Evolutionary conservation across 768 basidiomycete species (phyloP), one percentile per base, ranked within the genome.

Genomic region (Boletus pseudopeckii): DNA sequence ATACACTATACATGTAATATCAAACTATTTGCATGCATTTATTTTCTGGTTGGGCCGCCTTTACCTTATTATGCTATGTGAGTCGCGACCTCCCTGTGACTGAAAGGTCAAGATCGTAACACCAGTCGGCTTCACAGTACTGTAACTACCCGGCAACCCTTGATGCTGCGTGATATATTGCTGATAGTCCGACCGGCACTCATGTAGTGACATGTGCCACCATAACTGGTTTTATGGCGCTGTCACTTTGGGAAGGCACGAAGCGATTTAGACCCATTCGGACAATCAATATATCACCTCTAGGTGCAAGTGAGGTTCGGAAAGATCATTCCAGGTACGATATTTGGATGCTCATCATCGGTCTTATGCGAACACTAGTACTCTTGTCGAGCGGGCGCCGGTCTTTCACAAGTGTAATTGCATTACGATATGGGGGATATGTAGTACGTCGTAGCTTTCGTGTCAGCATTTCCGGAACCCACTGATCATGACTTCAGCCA

Each of bases 1-100:
- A 40, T 51, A 39, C 2, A 22, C 18, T 54, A 53, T 53, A 42
- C 39, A 36, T 54, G 45, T 54, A 52, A 50, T 56, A 53, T 36
- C 17, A 38, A 22, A 40, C n/a, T 32, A 48, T 51, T 24, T 52
- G n/a, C 24, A 42, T 24, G 13, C 18, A 45, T 41, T 30, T 53
- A 41, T 48, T 18, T 15, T 30, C 24, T 49, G 32, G 44, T 33
- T 42, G 14, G 24, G 20, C 14, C 18, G 3, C 17, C 13, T 22
- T 36, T 6, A 32, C 36, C 28, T 38, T 45, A 13, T 37, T 26
- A 6, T 38, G 7, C 24, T 26, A 26, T 56, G 24, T 48, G 24
- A 22, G 37, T 46, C 3, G 6, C 17, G 9, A n/a, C 17, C 14
- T 47, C 14, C 24, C 28, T 36, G 15, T 32, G 20, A 24, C 38